Evolutionary conservation across 2,329 filamentous ascomycete genomes (phyloP).

Genomic region (Sporothrix brasiliensis): DNA sequence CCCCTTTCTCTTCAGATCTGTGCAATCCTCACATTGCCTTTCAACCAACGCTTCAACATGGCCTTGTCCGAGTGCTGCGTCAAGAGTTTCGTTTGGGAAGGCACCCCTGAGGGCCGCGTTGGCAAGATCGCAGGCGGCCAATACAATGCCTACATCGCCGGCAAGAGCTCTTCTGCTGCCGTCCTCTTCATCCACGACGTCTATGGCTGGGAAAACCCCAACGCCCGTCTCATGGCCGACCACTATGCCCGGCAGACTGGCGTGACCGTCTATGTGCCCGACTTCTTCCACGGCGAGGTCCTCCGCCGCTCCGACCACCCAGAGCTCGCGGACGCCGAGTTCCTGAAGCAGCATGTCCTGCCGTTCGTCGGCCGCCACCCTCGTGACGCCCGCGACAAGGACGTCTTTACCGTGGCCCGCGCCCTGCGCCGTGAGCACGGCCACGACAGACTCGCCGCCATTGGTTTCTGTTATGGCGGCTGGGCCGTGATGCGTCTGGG

Average conservation of each 20-base stretch:
- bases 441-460: conserved; percentile 45
- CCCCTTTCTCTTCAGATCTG: neutral
- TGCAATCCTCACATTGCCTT: neutral
- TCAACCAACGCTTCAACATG: conserved; percentile 21
- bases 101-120: conserved; percentile 45
- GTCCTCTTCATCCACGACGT: conserved; percentile 55
- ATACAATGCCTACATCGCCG: conserved; percentile 48
- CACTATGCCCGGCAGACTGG: conserved; percentile 50
- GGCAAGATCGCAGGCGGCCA: conserved; percentile 46
- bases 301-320: conserved; percentile 33
- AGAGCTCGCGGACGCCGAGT: conserved; percentile 39
- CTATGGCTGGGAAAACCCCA: conserved; percentile 55
- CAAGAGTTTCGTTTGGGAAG: conserved; percentile 46
- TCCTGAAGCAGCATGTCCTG: conserved; percentile 44
- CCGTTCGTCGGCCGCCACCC: conserved; percentile 44
- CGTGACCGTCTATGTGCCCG: conserved; percentile 53
- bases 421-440: conserved; percentile 44
- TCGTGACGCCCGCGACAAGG: conserved; percentile 45
- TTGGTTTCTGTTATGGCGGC: conserved; percentile 57
- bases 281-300: conserved; percentile 50
- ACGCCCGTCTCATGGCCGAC: conserved; percentile 54
- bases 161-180: conserved; percentile 46
- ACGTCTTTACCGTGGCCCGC: conserved; percentile 46
- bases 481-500: conserved; percentile 55
- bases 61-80: conserved; percentile 42